These are phyloP conservation scores for Nakazawaea pomicola DNA, from an alignment of 805 yeast genomes.

Conservation along the genomic window DNA sequence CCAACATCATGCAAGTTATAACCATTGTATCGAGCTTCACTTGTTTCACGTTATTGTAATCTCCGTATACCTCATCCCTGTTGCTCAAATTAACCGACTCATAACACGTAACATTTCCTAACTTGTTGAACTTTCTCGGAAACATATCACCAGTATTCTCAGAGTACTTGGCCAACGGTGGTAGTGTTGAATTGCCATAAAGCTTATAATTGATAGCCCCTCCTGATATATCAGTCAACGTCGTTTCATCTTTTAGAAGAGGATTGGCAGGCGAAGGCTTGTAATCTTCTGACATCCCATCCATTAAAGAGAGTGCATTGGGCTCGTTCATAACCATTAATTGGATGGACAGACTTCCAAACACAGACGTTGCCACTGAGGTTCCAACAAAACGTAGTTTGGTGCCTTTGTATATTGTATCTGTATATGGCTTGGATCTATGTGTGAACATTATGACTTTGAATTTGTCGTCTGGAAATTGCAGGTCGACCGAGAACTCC, in stretches of 20 bases:
- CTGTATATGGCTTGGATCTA: constrained; percentile 16
- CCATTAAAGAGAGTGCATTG: constrained; percentile 12
- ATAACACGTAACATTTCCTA: constrained; percentile 11
- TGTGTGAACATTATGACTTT: constrained; percentile 14
- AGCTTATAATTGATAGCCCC: constrained; percentile 8
- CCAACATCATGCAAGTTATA: constrained; percentile 13
- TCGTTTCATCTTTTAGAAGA: constrained; percentile 12
- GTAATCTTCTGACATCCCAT: constrained; percentile 13
- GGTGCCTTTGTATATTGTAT: constrained; percentile 14
- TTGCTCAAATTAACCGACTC: constrained; percentile 9
- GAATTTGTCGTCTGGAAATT: constrained; percentile 4
- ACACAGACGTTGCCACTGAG: constrained; percentile 11
- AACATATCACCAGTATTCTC: constrained; percentile 11
- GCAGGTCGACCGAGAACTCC: constrained; percentile 12
- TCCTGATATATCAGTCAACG: constrained; percentile 12
- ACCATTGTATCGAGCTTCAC: constrained; percentile 15
- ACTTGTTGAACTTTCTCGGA: constrained; percentile 11
- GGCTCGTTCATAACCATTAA: constrained; percentile 13
- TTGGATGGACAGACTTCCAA: constrained; percentile 13
- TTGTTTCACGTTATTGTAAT: constrained; percentile 11
- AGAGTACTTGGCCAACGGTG: constrained; percentile 12
- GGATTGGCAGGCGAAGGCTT: constrained; percentile 13
- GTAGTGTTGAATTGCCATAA: constrained; percentile 14
- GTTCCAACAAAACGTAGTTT: constrained; percentile 16
- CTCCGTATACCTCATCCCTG: constrained; percentile 10